A percentile compares a stretch with the other conserved stretches of the same genome.
Conservation (phyloP, 441 rosid species). For the Adansonia gregorii region DNA sequence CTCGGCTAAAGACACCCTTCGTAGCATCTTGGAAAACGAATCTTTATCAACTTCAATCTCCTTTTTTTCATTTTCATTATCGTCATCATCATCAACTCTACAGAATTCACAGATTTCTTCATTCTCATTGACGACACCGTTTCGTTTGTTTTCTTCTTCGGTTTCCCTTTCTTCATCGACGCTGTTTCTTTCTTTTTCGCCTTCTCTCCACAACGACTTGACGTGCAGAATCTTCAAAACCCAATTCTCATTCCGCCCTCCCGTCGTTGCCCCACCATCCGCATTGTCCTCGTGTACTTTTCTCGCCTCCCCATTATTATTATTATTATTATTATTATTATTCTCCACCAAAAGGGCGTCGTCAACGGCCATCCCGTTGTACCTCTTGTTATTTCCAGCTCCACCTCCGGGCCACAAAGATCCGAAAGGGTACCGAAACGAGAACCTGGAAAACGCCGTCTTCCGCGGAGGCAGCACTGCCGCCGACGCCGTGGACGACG, state of each 20-base stretch:
- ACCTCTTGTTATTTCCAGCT: slow-evolving; percentile 38
- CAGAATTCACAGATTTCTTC: slow-evolving; percentile 61
- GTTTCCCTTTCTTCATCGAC: slow-evolving; percentile 28
- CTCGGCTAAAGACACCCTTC: slow-evolving; percentile 64
- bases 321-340: background rate
- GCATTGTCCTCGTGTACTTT: slow-evolving; percentile 34
- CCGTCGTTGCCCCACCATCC: slow-evolving; percentile 32
- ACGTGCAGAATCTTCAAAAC: slow-evolving; percentile 84
- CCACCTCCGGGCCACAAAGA: slow-evolving; percentile 70
- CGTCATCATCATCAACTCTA: slow-evolving; percentile 44
- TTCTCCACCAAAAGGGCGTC: slow-evolving; percentile 61
- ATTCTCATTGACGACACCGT: slow-evolving; percentile 29
- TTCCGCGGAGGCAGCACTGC: slow-evolving; percentile 45
- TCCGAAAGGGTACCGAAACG: slow-evolving; percentile 64
- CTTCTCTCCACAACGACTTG: slow-evolving; percentile 59
- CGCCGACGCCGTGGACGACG: slow-evolving; percentile 33
- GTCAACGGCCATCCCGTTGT: slow-evolving; percentile 63
- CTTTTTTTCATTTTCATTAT: slow-evolving; percentile 21
- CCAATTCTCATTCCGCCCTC: slow-evolving; percentile 62
- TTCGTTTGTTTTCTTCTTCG: slow-evolving; percentile 20
- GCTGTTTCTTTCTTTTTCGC: slow-evolving; percentile 26
- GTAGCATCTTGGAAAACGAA: slow-evolving; percentile 68
- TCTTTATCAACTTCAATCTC: slow-evolving; percentile 61
- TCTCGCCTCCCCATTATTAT: slow-evolving; percentile 31
- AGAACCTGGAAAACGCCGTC: slow-evolving; percentile 56